Conservation (phyloP, 208 protist species). For the Leishmania tarentolae region DNA sequence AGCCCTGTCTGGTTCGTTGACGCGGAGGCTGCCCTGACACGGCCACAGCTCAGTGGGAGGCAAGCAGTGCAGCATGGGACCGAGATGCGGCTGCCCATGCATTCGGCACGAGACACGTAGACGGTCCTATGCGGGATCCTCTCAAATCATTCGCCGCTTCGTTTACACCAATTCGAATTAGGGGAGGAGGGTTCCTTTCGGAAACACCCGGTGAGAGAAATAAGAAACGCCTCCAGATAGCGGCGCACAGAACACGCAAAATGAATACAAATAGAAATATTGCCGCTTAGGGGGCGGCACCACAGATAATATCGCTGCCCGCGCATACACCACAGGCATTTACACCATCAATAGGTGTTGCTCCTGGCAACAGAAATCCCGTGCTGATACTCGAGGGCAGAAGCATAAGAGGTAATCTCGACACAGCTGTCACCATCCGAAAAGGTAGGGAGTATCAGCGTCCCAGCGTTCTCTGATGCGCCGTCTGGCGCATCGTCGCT, state of each 20-base stretch:
- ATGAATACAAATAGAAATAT: neutral
- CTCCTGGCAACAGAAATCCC: conserved; percentile 18
- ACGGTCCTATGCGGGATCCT: neutral
- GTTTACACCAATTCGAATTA: neutral
- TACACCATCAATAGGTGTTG: conserved; percentile 14
- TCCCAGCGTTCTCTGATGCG: conserved; percentile 9
- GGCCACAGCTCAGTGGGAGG: neutral
- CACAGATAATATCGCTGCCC: neutral
- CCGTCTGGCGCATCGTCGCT: neutral
- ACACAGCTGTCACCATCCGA: conserved; percentile 8
- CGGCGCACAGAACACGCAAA: neutral
- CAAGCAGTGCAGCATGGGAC: neutral
- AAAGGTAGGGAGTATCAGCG: conserved; percentile 42
- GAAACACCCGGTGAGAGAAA: neutral
- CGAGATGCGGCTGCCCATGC: neutral
- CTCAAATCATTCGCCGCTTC: neutral
- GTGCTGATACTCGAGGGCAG: conserved; percentile 20
- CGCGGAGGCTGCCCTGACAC: neutral
- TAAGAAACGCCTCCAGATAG: neutral
- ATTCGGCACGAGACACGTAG: neutral
- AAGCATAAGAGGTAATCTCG: conserved; percentile 23
- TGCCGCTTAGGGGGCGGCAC: neutral
- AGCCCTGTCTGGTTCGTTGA: neutral
- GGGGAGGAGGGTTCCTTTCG: neutral
- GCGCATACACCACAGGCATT: neutral